Base-by-base conservation (phyloP, 306 rosid genomes). In the Parietaria judaica region DNA sequence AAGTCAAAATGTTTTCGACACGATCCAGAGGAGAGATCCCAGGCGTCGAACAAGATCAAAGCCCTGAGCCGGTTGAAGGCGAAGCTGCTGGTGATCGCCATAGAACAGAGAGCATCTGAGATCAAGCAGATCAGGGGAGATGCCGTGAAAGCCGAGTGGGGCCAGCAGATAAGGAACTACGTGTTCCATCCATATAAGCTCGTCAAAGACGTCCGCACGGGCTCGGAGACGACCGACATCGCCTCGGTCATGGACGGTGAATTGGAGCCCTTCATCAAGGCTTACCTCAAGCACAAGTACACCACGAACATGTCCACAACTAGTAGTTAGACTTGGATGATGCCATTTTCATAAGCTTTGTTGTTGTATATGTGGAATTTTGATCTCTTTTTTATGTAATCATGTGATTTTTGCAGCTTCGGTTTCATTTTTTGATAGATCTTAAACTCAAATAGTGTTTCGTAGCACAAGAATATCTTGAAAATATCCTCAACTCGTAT, bases 141-240 rank as follows among this genome's bases (percentile, higher is more conserved):
- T 6, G 83, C 74, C 36, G 98, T 91, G 36, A 91, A 88, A 64
- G 98, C 98, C 7, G 98, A 91, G 74, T 91, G 98, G 98, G 98
- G 98, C 45, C 98, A 91, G 64, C 98, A 91, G 71, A 91, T 91
- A 68, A 70, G 98, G 68, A 88, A 91, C 80, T 91, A 91, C 38
- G 96, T 91, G 11, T 91, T 91, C 72, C 96, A 91, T 82, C 98
- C 96, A 0, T 91, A 91, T 79, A 91, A 91, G 68, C 82, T 91
- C 0, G 98, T 91, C 35, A 91, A 91, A 75, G 98, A 91, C 76
- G 96, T 91, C 37, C 74, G 98, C 69, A 91, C 98, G 0, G 95
- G 86, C 49, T 36, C 71, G 60, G 96, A 91, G 69, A 83, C 95
- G 0, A 72, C 98, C 5, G 98, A 91, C 62, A 60, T 91, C 68